Base-by-base conservation (phyloP, 805 yeast genomes). In the Starmera amethionina region DNA sequence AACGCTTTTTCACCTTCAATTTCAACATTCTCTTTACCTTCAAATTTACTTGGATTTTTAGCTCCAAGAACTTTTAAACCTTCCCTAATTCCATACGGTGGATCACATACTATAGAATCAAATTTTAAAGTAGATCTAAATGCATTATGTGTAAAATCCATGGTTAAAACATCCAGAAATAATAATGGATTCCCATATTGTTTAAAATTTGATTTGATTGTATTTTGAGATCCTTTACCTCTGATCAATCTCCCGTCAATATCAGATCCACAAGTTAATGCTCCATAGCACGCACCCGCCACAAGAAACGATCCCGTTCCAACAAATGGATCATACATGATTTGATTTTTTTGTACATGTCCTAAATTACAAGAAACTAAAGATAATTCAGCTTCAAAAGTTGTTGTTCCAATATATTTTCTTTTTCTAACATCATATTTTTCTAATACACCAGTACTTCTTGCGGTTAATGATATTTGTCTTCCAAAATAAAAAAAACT, bases 41-140 rank as follows among this genome's bases (percentile, higher is more conserved):
- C 73, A 34, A 82, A 82, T 51, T 73, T 76, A 40, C 70, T 78
- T 2, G 80, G 79, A 38, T 80, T 73, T 46, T 73, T 77, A 5
- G 94, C 83, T 5, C 98, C 98, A 41, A 95, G 76, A 1, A 88
- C 96, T 57, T 87, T 88, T 40, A 93, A 73, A 4, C 97, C 95
- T 59, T 93, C 98, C 50, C 98, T 70, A 3, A 93, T 94, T 11
- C 98, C 98, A 59, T 93, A 93, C 0, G 98, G 98, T 2, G 98
- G 98, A 61, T 93, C 98, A 56, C 97, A 88, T 2, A 90, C 75
- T 5, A 93, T 90, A 1, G 84, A 70, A 56, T 93, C 96, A 12
- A 93, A 69, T 25, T 49, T 55, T 19, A 93, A 60, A 46, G 72
- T 69, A 1, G 58, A 43, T 47, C 96, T 68, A 40, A 93, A 66